Base-by-base conservation (phyloP, 2,329 filamentous ascomycete species). In the Calcarisporium arbuscula region DNA sequence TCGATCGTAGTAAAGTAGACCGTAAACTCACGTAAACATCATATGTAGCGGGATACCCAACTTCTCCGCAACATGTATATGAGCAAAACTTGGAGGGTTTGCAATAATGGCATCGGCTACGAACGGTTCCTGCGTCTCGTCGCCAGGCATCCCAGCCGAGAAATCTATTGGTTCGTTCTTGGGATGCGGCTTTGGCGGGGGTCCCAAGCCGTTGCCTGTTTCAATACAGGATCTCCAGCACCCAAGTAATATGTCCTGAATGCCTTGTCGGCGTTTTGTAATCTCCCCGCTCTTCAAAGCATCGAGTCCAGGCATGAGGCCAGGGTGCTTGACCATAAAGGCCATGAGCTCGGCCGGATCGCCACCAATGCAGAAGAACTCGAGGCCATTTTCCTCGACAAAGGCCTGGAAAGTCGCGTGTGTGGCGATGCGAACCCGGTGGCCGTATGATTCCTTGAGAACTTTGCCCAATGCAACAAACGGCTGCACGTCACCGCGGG, bases 11-110 rank as follows among this genome's bases (percentile, higher is more conserved):
- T n/a, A n/a, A n/a, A n/a, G n/a, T n/a, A n/a, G n/a, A n/a, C n/a
- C n/a, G n/a, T n/a, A n/a, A n/a, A 70, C 79, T 57, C 65, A 84
- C 74, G 88, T 95, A 60, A 94, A 95, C 84, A 94, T 94, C 58
- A 94, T 77, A 48, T 88, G 83, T 8, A 87, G 52, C 0, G 83
- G 83, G 31, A 87, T 77, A 1, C 81, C 82, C 48, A 87, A 58
- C 56, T 82, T 84, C 57, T 88, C 81, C 1, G 83, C 83, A 39
- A 81, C 73, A 49, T 88, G 83, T 4, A 87, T 67, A 48, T 87
- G 82, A 0, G 80, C 82, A 57, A 86, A 87, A 47, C 80, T 84
- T 0, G 83, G 83, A 3, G 83, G 83, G 40, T 88, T 87, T 4
- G 83, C 82, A 47, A 87, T 85, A 45, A 88, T 86, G 33, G 75